Percentiles rank a stretch among this genome's conserved stretches.
Conservation (phyloP, 306 rosid species). For the Quercus aquifolioides region DNA sequence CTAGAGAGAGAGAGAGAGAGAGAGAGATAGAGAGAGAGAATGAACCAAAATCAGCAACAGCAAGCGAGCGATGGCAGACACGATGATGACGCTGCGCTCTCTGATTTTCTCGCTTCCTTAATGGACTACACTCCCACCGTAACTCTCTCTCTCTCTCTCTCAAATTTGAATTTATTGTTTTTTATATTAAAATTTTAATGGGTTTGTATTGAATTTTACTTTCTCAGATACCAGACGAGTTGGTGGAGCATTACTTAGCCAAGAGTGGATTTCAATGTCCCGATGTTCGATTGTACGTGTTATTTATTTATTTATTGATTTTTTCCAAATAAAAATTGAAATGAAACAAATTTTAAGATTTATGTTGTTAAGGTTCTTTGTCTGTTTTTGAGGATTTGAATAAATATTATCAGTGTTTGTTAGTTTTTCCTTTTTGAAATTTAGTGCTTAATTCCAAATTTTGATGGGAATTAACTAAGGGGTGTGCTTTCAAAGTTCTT, state of each 20-base stretch:
- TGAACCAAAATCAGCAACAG: conserved; percentile 38
- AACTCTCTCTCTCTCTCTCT: not conserved
- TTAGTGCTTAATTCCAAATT: too few relatives aligned
- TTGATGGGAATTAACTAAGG: too few relatives aligned
- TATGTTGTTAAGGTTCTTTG: not conserved
- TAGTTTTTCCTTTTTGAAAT: too few relatives aligned
- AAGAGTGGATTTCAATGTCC: conserved; percentile 96
- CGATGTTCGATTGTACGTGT: conserved; percentile 88
- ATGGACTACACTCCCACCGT: conserved; percentile 92
- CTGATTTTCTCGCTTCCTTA: conserved; percentile 76
- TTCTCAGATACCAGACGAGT: conserved; percentile 84
- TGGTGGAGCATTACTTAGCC: conserved; percentile 90
- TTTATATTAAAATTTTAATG: not conserved
- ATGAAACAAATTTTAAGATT: not conserved
- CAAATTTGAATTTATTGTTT: too few relatives aligned
- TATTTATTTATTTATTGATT: not conserved
- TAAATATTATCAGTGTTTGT: too few relatives aligned
- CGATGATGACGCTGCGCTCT: conserved; percentile 73
- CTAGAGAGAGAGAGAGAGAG: not conserved
- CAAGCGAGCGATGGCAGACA: conserved; percentile 66
- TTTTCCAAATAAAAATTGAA: not conserved
- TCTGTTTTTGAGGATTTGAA: not conserved
- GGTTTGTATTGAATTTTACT: not conserved
- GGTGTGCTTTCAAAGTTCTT: too few relatives aligned
- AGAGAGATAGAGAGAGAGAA: not conserved